Base-by-base conservation (phyloP, 306 rosid species). In the Quercus agrifolia region DNA sequence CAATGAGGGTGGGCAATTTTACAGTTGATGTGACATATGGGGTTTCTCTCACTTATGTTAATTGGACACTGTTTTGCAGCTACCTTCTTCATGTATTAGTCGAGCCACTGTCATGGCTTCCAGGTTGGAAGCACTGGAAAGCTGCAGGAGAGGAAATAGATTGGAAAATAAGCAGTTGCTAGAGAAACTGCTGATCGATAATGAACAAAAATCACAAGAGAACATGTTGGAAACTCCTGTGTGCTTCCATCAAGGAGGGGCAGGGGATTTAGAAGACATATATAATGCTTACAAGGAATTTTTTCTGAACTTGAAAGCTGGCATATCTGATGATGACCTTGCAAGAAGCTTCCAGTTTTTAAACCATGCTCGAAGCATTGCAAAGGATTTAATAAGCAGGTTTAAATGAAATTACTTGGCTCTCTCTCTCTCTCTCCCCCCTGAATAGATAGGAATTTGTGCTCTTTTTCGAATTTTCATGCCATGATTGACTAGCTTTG, bases 51-150 rank as follows among this genome's bases (percentile, higher is more conserved):
- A 28, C 66, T 5, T 78, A 33, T 77, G 38, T 71, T 33, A 59
- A 56, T 71, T 70, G 78, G 27, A 20, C 77, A 68, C 71, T 63
- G 54, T 15, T 77, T 81, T 85, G 84, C 91, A 95, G 99, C 63
- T 92, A 71, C 99, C 99, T 18, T 71, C 90, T 56, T 73, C 83
- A 3, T 91, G 98, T 83, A 77, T 95, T 63, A 80, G 88, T 44
- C 91, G 90, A 77, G 99, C 93, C 63, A 83, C 85, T 59, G 46
- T 73, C 56, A 94, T 95, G 97, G 98, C 97, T 80, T 82, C 91
- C 66, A 85, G 86, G 84, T 74, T 93, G 72, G 98, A 95, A 83
- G 90, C 76, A 30, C 54, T 85, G n/a, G 91, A 86, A 75, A 85
- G 81, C 81, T 83, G 70, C 63, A 86, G 92, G 88, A 73, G 76